phyloP scores from a whole-genome alignment of 1,284 basidiomycete species.

The Apiotrichum brassicae region DNA sequence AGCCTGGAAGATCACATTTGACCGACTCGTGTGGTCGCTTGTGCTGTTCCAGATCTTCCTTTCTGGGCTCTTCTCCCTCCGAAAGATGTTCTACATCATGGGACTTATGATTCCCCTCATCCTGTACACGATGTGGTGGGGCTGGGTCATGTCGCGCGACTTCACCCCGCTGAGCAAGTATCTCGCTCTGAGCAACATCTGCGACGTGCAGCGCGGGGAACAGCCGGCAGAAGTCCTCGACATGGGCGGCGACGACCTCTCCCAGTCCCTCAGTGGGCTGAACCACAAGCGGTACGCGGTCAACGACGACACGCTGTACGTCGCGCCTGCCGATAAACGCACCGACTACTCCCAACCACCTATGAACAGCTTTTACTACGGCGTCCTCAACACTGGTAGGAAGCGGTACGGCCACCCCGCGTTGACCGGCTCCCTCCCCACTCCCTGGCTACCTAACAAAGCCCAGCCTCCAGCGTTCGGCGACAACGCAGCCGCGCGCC shows the following conservation, averaged over 20 bases:
- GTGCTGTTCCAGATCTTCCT: conserved; percentile 82
- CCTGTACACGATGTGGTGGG: conserved; percentile 68
- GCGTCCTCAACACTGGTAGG: conserved; percentile 69
- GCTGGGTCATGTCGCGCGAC: conserved; percentile 62
- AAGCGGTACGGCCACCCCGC: conserved; percentile 83
- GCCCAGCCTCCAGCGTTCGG: conserved; percentile 51
- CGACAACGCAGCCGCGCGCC: conserved; percentile 47
- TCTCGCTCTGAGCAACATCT: conserved; percentile 72
- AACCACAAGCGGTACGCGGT: conserved; percentile 77
- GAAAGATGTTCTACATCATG: conserved; percentile 65
- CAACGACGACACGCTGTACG: conserved; percentile 90
- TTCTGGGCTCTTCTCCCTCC: conserved; percentile 84
- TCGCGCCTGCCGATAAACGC: conserved; percentile 79
- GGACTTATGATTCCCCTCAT: conserved; percentile 67
- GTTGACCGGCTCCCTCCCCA: conserved; percentile 74
- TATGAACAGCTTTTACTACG: conserved; percentile 85
- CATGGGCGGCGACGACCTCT: conserved; percentile 66
- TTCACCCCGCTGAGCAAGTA: conserved; percentile 74
- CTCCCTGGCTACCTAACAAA: conserved; percentile 85
- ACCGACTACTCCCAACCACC: conserved; percentile 94
- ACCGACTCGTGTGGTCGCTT: conserved; percentile 78
- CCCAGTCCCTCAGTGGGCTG: conserved; percentile 76
- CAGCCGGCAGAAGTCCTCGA: conserved; percentile 67
- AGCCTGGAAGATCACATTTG: conserved; percentile 81
- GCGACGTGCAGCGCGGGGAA: conserved; percentile 78